Conservation (phyloP, 345 rosid species). For the Fremontodendron californicum region DNA sequence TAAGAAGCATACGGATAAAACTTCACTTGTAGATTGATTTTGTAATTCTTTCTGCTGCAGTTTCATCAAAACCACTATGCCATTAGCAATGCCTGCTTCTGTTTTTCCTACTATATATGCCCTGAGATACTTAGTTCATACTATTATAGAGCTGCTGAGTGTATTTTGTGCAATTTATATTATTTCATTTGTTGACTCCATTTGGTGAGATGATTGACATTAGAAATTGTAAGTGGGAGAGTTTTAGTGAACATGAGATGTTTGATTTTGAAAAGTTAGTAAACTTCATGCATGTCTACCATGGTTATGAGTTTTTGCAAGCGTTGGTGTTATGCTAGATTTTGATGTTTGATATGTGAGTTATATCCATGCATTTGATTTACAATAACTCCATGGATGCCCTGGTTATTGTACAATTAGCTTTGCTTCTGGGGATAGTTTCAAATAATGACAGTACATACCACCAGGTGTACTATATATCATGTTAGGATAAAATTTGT, state of each 20-base stretch:
- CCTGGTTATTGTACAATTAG: background rate
- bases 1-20: background rate
- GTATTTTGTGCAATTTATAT: too few species aligned
- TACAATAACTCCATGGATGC: background rate
- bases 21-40: background rate
- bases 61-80: background rate
- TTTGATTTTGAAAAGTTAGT: too few species aligned
- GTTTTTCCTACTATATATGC: too few species aligned
- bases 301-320: background rate
- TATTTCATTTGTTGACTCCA: background rate
- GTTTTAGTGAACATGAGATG: background rate
- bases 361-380: background rate
- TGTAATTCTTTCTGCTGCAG: background rate
- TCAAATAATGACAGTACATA: too few species aligned
- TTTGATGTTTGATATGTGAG: background rate
- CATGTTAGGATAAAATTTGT: too few species aligned
- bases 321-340: background rate
- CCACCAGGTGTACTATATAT: too few species aligned
- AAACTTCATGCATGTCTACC: too few species aligned
- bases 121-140: too few species aligned
- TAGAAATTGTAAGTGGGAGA: background rate
- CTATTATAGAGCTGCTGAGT: background rate
- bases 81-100: too few species aligned
- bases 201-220: background rate
- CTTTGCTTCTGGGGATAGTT: too few species aligned